Evolutionary conservation across 2,329 filamentous ascomycete genomes (phyloP), one percentile per base, ranked within the genome.

Genomic region (Cladobotryum mycophilum): DNA sequence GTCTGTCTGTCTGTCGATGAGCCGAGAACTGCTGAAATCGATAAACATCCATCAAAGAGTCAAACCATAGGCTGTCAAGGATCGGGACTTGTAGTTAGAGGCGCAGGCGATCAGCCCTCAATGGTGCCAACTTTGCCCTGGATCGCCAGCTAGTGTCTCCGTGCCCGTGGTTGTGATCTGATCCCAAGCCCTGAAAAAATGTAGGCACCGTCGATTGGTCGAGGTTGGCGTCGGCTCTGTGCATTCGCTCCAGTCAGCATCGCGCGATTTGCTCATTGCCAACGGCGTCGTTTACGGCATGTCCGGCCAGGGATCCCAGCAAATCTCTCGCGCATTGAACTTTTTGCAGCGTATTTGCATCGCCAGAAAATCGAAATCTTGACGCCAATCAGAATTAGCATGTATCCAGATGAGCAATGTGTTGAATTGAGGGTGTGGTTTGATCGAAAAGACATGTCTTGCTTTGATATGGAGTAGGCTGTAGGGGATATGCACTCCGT

Each of bases 61-160:
- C 25, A 30, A 30, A 30, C 6, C 9, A 30, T 30, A 30, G 25
- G 25, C 25, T 30, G 22, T 30, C 42, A 44, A 34, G 42, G 20
- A 22, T 25, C n/a, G 42, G 5, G 42, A 15, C 11, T 38, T 40
- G 45, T 35, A 34, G 20, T 42, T 25, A 25, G 11, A 22, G 33
- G 38, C 36, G 41, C 41, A 43, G 47, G 48, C 45, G 49, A 51
- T 51, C 44, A 42, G 49, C 37, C 41, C 35, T n/a, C 41, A 35
- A 41, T 36, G 36, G 25, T 30, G 25, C 42, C 41, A 41, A 35
- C 42, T 40, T 43, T 47, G 49, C 49, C 49, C 49, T 52, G 49
- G 49, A 52, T 52, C 49, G 49, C 36, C 49, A 45, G 45, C 45
- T 52, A 52, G 49, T 25, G 46, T 37, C 49, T 48, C 34, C 35